Evolutionary conservation across 75 land plant species (phyloP), one percentile per base, ranked within the genome.

Genomic region (Selaginella moellendorffii): DNA sequence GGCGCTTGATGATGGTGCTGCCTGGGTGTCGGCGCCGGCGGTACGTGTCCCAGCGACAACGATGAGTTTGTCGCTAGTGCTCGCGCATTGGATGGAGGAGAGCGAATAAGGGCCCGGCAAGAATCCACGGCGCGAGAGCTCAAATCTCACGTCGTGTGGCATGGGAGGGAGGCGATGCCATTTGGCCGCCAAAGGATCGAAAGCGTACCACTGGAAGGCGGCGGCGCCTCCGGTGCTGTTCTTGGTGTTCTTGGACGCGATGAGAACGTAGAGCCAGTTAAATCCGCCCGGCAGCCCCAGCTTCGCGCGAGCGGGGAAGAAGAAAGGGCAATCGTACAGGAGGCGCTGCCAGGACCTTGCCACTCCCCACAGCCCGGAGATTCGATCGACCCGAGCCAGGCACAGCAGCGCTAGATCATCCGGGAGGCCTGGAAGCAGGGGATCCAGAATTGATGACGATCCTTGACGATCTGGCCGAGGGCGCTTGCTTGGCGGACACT

Each of bases 101-200:
- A 71, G 74, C n/a, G 59, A 29, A 0, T 30, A 28, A 36, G 46
- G 46, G 26, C 78, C 75, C 24, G 63, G 54, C 42, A 26, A 67
- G 28, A 53, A 31, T 5, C 75, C 67, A 36, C n/a, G 54, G 42
- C 28, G 28, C 31, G 67, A 54, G 31, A 54, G 66, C 36, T 71
- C 67, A 24, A 58, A 61, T 19, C 61, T 54, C 14, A 62, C 20
- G 17, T 29, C 31, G 46, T 36, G 46, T 28, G 71, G 78, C 65
- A 68, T 27, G n/a, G 67, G 52, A 12, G 78, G 78, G 1, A 76
- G 70, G 14, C 1, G 30, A 53, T 72, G 71, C 78, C 78, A 76
- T 30, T 2, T 26, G 31, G 46, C 9, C 24, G 63, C 22, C 2
- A 72, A 30, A 20, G 78, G 75, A 25, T 76, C 78, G 63, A 52